Base-by-base conservation (phyloP, 129 eudicot species). In the Solidago caesia region DNA sequence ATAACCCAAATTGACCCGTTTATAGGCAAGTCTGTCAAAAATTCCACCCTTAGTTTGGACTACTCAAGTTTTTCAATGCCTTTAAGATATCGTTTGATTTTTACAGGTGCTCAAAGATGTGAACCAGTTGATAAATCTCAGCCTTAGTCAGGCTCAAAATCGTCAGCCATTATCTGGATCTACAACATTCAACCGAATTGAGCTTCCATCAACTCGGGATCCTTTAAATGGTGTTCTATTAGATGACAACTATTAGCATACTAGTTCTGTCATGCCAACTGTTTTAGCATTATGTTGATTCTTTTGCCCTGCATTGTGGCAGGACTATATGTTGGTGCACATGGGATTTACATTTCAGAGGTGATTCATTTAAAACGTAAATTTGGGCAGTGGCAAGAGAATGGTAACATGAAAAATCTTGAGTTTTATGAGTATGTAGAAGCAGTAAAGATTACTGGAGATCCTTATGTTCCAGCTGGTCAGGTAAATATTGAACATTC, bases 391-490 rank as follows among this genome's bases (percentile, higher is more conserved):
- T 95, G 97, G 97, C 77, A 85, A 74, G 97, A 88, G 26, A 96
- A 91, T 72, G 89, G 80, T 55, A 56, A 73, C 77, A 44, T 76
- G 52, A 80, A 85, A 71, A 77, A 85, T 71, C 83, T 88, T 42
- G 86, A 91, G 70, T 91, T 94, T 72, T 94, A 94, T 71, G 98
- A 94, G 83, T 94, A 94, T 72, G 92, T 94, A 72, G 98, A 94
- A 81, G 97, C 97, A 71, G 84, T 90, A n/a, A 94, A 94, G 75
- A 69, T 94, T 59, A 90, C 96, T 62, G 97, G 98, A 72, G 97
- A 90, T 66, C 88, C 91, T 44, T 82, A 87, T 55, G 91, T 91
- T 52, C 98, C 98, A 68, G 97, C 93, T 55, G 98, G 98, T 67
- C 88, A 94, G 96, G 98, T 94, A 82, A 79, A 46, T 52, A 29